Evolutionary conservation across 169 alveolate genomes (phyloP).

Genomic region (Eimeria praecox): DNA sequence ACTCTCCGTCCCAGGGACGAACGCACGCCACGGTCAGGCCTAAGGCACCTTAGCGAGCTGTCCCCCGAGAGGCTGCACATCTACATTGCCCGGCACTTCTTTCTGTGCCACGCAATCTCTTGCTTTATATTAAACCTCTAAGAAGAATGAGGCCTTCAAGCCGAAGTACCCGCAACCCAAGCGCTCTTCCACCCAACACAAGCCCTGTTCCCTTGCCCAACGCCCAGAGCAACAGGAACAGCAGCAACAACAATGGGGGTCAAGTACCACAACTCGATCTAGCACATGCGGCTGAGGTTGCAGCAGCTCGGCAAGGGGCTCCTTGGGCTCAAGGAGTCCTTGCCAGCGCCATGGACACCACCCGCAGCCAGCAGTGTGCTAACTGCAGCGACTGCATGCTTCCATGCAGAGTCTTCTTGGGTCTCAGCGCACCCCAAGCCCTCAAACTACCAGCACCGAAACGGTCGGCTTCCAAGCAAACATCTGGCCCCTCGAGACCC

Average conservation of each 20-base stretch:
- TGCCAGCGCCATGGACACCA: slow-evolving; percentile 55
- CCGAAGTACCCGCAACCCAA: slow-evolving; percentile 29
- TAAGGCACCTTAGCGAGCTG: slow-evolving; percentile 44
- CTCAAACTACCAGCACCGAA: not conserved
- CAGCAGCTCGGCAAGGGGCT: slow-evolving; percentile 8
- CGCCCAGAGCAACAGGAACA: not conserved
- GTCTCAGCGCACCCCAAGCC: not conserved
- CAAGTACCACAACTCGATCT: slow-evolving; percentile 40
- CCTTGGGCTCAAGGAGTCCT: not conserved
- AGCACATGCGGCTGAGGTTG: slow-evolving; percentile 19
- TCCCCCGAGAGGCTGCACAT: slow-evolving; percentile 57
- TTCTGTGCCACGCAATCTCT: not conserved
- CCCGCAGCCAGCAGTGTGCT: slow-evolving; percentile 47
- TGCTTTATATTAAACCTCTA: not conserved
- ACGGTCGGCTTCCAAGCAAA: not conserved
- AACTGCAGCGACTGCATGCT: slow-evolving; percentile 73
- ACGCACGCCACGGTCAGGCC: slow-evolving; percentile 34
- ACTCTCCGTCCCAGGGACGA: slow-evolving; percentile 5
- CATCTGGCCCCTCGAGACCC: not conserved
- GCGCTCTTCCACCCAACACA: slow-evolving; percentile 10
- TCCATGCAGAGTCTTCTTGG: slow-evolving; percentile 53
- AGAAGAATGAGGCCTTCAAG: slow-evolving; percentile 35
- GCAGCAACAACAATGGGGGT: not conserved
- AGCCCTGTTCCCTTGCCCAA: not conserved
- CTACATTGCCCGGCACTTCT: not conserved